These are phyloP conservation scores for Discostella stelligeroides DNA, from an alignment of 108 stramenopile genomes.

Conservation along the genomic window DNA sequence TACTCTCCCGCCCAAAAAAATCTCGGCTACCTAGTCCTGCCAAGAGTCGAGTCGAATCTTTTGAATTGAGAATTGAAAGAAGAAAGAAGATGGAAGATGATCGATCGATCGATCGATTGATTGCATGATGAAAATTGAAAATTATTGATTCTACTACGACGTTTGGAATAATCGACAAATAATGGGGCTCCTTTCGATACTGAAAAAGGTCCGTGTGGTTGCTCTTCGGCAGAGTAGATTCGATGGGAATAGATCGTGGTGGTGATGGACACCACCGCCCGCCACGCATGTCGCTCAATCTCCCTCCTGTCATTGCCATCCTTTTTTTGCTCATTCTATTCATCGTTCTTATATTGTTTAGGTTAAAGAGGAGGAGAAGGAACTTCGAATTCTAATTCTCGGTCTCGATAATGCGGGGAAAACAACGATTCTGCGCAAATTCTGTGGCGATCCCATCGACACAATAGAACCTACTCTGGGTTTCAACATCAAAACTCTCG, in stretches of 20 bases:
- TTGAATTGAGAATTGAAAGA: too few relatives aligned
- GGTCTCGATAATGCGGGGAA: conserved; percentile 97
- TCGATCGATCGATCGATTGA: too few relatives aligned
- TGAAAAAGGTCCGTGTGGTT: conserved; percentile 67
- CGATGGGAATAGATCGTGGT: background rate
- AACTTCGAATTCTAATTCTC: conserved; percentile 95
- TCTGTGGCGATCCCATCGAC: conserved; percentile 94
- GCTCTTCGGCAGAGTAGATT: conserved; percentile 1
- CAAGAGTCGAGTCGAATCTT: too few relatives aligned
- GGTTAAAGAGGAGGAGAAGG: conserved; percentile 97
- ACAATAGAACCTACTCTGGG: conserved; percentile 96
- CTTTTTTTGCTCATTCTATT: background rate
- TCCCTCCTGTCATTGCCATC: background rate
- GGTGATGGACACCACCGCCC: too few relatives aligned
- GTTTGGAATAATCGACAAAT: too few relatives aligned
- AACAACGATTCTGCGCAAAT: conserved; percentile 90
- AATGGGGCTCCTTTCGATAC: conserved; percentile 80
- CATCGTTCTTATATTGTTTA: conserved; percentile 20
- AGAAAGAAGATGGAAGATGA: too few relatives aligned
- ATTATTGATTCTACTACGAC: too few relatives aligned
- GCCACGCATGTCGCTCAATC: too few relatives aligned
- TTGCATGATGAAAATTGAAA: too few relatives aligned
- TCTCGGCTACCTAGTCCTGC: too few relatives aligned
- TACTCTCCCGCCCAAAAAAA: too few relatives aligned
- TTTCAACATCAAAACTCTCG: conserved; percentile 97